phyloP scores from a whole-genome alignment of 2,329 filamentous ascomycete species.

The Daldinia sp. region DNA sequence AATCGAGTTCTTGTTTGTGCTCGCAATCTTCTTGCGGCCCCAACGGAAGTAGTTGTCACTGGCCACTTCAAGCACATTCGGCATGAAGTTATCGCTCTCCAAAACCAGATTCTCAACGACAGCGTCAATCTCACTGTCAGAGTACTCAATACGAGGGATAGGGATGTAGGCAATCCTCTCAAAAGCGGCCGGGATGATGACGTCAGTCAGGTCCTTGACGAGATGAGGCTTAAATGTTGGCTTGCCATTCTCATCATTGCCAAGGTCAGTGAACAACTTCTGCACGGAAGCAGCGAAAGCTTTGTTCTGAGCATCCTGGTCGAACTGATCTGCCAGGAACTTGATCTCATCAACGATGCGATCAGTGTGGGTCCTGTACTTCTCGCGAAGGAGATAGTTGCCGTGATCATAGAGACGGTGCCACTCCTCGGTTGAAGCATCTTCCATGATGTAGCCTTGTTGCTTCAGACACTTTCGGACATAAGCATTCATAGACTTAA shows the following conservation, averaged over 20 bases:
- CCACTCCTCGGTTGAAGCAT: slow-evolving; percentile 84
- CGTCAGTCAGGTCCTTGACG: slow-evolving; percentile 86
- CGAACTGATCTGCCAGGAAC: slow-evolving; percentile 90
- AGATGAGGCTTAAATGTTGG: slow-evolving; percentile 92
- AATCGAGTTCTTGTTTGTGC: slow-evolving; percentile 81
- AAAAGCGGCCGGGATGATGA: slow-evolving; percentile 86
- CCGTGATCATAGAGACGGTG: slow-evolving; percentile 87
- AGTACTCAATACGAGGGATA: slow-evolving; percentile 93
- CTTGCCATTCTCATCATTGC: slow-evolving; percentile 86
- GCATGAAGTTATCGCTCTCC: slow-evolving; percentile 96
- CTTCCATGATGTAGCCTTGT: slow-evolving; percentile 90
- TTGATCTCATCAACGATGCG: slow-evolving; percentile 89
- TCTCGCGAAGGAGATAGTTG: slow-evolving; percentile 85
- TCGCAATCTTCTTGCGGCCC: slow-evolving; percentile 88
- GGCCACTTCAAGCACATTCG: slow-evolving; percentile 88
- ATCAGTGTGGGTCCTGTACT: slow-evolving; percentile 88
- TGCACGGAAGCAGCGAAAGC: slow-evolving; percentile 80
- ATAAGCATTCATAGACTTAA: slow-evolving; percentile 81
- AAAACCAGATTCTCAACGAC: slow-evolving; percentile 95
- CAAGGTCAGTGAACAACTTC: slow-evolving; percentile 89
- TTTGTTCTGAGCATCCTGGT: slow-evolving; percentile 87
- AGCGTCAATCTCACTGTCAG: slow-evolving; percentile 84
- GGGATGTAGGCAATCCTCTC: slow-evolving; percentile 91
- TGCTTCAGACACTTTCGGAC: slow-evolving; percentile 86
- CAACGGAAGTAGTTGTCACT: slow-evolving; percentile 96